These are phyloP conservation scores for Neurospora intermedia DNA, from an alignment of 495 filamentous ascomycete genomes.

Conservation along the genomic window DNA sequence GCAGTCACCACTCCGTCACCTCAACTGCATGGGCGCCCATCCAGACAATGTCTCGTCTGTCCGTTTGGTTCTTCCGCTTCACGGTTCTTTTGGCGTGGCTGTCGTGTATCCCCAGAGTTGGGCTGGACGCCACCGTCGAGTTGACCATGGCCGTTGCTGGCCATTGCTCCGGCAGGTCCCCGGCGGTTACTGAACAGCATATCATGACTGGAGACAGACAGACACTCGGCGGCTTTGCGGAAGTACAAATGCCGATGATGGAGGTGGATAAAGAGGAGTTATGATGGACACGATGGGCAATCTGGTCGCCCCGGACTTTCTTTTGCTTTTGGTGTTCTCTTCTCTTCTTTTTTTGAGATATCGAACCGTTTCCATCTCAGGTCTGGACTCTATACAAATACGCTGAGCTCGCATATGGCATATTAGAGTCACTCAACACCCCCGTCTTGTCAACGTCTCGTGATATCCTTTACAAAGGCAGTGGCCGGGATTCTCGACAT, in stretches of 20 bases:
- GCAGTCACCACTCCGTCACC: background rate
- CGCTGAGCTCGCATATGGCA: background rate
- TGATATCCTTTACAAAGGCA: background rate
- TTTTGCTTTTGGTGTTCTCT: background rate
- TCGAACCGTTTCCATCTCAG: background rate
- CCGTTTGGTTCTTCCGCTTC: background rate
- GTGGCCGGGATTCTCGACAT: background rate
- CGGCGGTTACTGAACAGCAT: background rate
- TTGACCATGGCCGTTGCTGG: background rate
- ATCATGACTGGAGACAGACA: background rate
- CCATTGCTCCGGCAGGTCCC: background rate
- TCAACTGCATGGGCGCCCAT: background rate
- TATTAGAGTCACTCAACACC: background rate
- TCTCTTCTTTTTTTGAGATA: background rate
- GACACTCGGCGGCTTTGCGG: background rate
- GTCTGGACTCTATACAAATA: background rate
- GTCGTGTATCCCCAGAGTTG: background rate
- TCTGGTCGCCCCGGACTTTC: background rate
- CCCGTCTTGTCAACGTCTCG: background rate
- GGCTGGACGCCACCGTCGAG: background rate
- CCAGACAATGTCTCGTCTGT: background rate
- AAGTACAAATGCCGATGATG: background rate
- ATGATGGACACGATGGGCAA: background rate
- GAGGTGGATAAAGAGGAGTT: background rate
- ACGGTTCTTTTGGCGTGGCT: background rate